Evolutionary conservation across 2,329 filamentous ascomycete species (phyloP), one percentile per base, ranked within the genome.

Genomic region (Cordyceps farinosa): DNA sequence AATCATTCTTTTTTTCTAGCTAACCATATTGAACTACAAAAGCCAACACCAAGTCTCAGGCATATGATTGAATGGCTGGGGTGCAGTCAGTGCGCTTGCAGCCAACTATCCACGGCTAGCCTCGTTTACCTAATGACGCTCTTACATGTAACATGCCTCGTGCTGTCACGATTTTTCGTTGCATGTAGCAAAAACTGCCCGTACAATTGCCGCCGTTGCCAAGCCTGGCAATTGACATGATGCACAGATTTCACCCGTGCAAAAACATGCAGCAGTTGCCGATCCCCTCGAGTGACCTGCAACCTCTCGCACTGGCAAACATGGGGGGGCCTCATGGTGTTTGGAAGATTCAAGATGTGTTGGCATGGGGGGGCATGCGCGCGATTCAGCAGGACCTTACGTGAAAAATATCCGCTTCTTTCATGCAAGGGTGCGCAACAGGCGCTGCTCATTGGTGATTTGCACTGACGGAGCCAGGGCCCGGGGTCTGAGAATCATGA

Each of bases 341-440:
- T 51, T 29, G 34, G 34, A 22, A 38, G 44, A 32, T 42, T 42
- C 47, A 34, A 32, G 45, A 51, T 22, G 22, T 22, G 22, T 50
- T 47, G 15, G 27, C 22, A 22, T 36, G 15, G 4, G 22, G 5
- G 15, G 36, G 27, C 15, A 13, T 45, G 30, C 58, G 30, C 58
- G 48, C 58, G 58, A 61, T 61, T 61, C 58, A 61, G 58, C 22
- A 40, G 11, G 17, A 22, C 22, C 13, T 36, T 61, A 38, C 50
- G 30, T 45, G 40, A 61, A 27, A 22, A 42, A 30, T 61, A 27
- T 53, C 50, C 48, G 58, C 50, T 53, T 22, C 36, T 34, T 7
- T 44, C 4, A 44, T 52, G 38, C 57, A 42, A 17, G 47, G 6
- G 30, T 34, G 48, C 45, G 22, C 58, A 53, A 34, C 10, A 17